Base-by-base conservation (phyloP, 2,329 filamentous ascomycete genomes). In the Penicillium vulpinum region DNA sequence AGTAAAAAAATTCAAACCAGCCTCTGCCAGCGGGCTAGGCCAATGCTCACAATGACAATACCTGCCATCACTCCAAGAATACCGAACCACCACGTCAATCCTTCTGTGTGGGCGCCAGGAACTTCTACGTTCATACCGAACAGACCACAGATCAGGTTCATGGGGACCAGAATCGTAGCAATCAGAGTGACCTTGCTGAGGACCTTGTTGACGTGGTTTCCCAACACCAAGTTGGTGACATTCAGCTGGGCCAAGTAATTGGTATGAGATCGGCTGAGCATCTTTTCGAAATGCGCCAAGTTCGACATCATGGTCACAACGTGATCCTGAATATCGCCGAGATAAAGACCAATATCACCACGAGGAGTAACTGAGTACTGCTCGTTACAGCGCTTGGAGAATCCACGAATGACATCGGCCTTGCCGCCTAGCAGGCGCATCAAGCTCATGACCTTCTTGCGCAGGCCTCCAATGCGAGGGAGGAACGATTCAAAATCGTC, bases 251-350 rank as follows among this genome's bases (percentile, higher is more conserved):
- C 93, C 36, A 99, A 83, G 71, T 99, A 97, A 75, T 97, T 99
- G 80, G 89, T 91, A 79, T 99, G 94, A 2, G 90, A 90, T 22
- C 94, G 89, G 28, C 89, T 92, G 48, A 99, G 83, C 83, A 99
- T 97, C 82, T 97, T 97, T 75, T 99, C 94, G 66, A 96, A 97
- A 73, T 99, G 94, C 1, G 87, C 87, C 67, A 99, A 77, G 75
- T 96, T 99, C 65, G 90, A 94, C 84, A 96, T 96, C 93, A 97
- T 97, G 44, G 94, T 99, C 58, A 99, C 91, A 51, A 99, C 93
- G 83, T 99, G 94, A 77, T 99, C 94, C 76, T 99, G 94, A 62
- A 99, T 97, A 77, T 99, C 94, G 69, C 91, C 91, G 35, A 99
- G 84, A 72, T 99, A 99, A 68, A 99, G 85, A 22, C 92, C 94